Evolutionary conservation across 2,329 filamentous ascomycete genomes (phyloP), one percentile per base, ranked within the genome.

Genomic region (Verticillium zaregamsianum): DNA sequence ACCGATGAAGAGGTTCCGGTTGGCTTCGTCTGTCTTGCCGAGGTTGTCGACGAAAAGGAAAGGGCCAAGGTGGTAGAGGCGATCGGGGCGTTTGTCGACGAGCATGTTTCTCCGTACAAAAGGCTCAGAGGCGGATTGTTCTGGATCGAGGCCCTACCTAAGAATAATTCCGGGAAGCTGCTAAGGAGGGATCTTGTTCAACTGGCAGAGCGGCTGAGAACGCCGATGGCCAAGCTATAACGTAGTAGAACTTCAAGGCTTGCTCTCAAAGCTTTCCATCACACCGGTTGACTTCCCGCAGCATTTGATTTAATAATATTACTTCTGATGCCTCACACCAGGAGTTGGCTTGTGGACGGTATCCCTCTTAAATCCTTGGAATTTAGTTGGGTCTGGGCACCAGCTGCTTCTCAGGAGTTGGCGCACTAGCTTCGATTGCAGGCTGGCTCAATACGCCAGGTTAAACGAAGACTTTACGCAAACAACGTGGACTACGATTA

Each of bases 111-210:
- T 0, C 80, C 75, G 63, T 85, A 88, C 70, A 93, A 93, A 75
- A 82, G 85, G 71, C 79, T 92, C 64, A 86, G 85, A 5, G 90
- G 90, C 0, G 90, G 90, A 1, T 83, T 93, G 20, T 75, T 81
- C 12, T 91, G 92, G 69, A 78, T 90, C 5, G 82, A 89, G 35
- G 77, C 78, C 12, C 87, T 93, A 35, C 89, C 90, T 17, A 92
- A 90, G 77, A 91, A 90, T 63, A 82, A 86, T 2, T 80, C 78
- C 52, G 80, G 80, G 1, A 82, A 82, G 72, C 79, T 82, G 37
- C 66, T 82, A 57, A 71, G 80, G 28, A 74, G 76, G 57, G 76
- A 80, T 32, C 49, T 65, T 52, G 45, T 52, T 11, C 9, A 9
- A 8, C n/a, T 52, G 8, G 45, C 45, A 23, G 45, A 23, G 45